These are phyloP conservation scores for Sinapis alba DNA, from an alignment of 441 rosid genomes.

Conservation along the genomic window DNA sequence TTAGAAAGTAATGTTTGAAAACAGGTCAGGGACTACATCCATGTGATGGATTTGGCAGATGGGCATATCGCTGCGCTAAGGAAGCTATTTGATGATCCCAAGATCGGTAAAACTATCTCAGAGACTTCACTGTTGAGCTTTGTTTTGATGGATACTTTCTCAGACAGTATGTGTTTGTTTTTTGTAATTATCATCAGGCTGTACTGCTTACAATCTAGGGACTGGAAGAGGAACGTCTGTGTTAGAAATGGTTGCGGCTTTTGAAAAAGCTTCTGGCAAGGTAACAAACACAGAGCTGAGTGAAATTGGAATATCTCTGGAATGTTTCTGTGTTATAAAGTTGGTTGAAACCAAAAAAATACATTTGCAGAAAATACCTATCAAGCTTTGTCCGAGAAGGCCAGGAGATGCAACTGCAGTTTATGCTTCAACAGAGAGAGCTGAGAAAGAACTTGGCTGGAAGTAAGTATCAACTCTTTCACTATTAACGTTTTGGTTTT, in stretches of 20 bases:
- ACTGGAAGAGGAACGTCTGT: constrained; percentile 63
- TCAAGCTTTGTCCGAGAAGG: constrained; percentile 76
- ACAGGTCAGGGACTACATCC: constrained; percentile 75
- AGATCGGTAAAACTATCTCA: constrained; percentile 46
- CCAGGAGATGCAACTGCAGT: constrained; percentile 93
- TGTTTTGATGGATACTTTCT: not conserved
- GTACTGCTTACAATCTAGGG: constrained; percentile 64
- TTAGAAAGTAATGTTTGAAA: constrained; percentile 22
- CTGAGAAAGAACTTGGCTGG: constrained; percentile 90
- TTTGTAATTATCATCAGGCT: constrained; percentile 43
- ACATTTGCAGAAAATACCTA: constrained; percentile 73
- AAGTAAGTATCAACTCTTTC: constrained; percentile 36
- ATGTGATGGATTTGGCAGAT: constrained; percentile 82
- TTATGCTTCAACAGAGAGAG: constrained; percentile 76
- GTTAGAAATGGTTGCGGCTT: constrained; percentile 71
- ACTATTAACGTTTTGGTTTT: not conserved
- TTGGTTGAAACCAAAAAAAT: constrained; percentile 4
- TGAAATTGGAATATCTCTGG: not conserved
- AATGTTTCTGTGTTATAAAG: not conserved
- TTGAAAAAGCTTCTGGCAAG: constrained; percentile 82
- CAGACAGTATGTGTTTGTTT: not conserved
- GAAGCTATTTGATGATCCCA: constrained; percentile 53
- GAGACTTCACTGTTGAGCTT: not conserved
- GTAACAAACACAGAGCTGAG: constrained; percentile 34
- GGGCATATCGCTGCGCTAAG: constrained; percentile 69